Evolutionary conservation across 495 filamentous ascomycete species (phyloP).

Genomic region (Penicillium alfredii): DNA sequence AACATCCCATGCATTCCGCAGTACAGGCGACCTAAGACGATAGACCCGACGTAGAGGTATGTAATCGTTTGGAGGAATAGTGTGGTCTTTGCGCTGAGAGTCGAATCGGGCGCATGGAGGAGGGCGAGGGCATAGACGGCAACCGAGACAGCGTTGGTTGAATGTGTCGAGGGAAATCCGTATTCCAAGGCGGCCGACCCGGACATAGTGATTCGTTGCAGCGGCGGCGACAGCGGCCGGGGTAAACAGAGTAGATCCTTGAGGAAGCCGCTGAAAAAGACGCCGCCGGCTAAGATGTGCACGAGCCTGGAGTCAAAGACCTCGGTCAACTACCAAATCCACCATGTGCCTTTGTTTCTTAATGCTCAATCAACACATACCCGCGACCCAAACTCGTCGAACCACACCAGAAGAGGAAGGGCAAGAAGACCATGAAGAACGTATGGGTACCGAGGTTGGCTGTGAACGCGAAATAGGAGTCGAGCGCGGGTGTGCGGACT

Average conservation of each 20-base stretch:
- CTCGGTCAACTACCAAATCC: constrained; percentile 12
- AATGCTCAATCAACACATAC: constrained; percentile 46
- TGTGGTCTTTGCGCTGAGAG: constrained; percentile 44
- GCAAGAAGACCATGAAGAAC: constrained; percentile 93
- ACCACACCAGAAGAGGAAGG: constrained; percentile 94
- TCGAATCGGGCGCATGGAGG: constrained; percentile 51
- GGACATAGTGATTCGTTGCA: constrained; percentile 95
- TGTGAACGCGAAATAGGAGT: constrained; percentile 93
- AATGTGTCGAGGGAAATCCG: constrained; percentile 94
- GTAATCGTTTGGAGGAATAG: constrained; percentile 57
- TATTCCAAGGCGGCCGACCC: constrained; percentile 92
- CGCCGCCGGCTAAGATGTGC: constrained; percentile 79
- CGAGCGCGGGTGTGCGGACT: constrained; percentile 71
- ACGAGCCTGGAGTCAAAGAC: constrained; percentile 55
- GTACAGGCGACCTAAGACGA: constrained; percentile 84
- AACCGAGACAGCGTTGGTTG: constrained; percentile 93
- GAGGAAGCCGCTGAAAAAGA: constrained; percentile 88
- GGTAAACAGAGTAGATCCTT: constrained; percentile 96
- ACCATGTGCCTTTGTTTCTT: not conserved
- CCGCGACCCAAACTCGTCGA: constrained; percentile 73
- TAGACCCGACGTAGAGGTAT: constrained; percentile 83
- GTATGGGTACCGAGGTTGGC: constrained; percentile 98
- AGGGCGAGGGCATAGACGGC: constrained; percentile 73
- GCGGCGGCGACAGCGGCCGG: constrained; percentile 83
- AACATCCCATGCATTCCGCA: constrained; percentile 98